Evolutionary conservation across 169 alveolate species (phyloP), one percentile per base, ranked within the genome.

Genomic region (Amoebophrya sp.): DNA sequence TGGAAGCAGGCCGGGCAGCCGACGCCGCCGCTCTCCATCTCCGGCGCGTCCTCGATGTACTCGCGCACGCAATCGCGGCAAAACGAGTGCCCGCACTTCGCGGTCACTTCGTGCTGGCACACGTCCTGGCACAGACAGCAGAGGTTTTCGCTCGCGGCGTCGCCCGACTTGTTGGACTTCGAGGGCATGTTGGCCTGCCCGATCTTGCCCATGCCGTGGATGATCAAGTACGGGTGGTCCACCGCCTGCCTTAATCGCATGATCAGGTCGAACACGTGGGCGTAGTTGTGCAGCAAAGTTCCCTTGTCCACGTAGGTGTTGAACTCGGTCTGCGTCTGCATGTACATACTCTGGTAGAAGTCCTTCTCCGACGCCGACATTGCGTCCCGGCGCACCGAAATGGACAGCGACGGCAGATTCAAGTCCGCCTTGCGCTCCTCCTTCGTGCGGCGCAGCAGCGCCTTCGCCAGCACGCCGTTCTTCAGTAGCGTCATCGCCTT

Each of bases 161-260:
- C 23, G 4, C 2, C 38, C 23, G 7, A 13, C 26, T 58, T 58
- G 78, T n/a, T n/a, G 10, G 78, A 58, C 34, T 58, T 58, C 29
- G 78, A 58, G 29, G 78, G 78, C 26, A 58, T 58, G 78, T 58
- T 58, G 34, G 78, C 78, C 78, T 58, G 78, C 34, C 78, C 78
- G 78, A 58, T 58, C 38, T 4, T 2, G 10, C 95, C 93, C 45
- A 94, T 94, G 2, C 97, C 97, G 92, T 95, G 96, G 31, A 96
- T 92, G 88, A 96, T 96, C 91, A 97, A 93, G 89, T 96, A 95
- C 0, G 98, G 98, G 78, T 97, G 98, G 88, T 96, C 97, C 31
- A 96, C 98, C 18, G 98, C 98, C 92, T 96, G 98, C 29, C 98
- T 94, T 58, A 96, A 94, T 67, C 98, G 94, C 91, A 97, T 94